Conservation (phyloP, 2,329 filamentous ascomycete species). For the Fusarium metavorans region DNA sequence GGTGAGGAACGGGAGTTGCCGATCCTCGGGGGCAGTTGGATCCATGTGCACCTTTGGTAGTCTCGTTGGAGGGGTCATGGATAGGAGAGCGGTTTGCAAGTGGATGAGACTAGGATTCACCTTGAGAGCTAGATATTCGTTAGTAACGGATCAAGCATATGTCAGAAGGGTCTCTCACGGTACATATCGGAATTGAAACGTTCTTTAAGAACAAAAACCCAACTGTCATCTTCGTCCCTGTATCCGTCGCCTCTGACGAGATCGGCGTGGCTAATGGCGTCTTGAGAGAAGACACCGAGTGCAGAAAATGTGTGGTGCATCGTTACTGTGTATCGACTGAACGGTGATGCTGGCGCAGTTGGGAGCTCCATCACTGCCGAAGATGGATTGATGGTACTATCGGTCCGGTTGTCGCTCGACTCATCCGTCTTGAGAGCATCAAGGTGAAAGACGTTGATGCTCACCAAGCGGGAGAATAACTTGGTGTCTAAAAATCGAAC, state of each 20-base stretch:
- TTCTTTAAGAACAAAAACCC: neutral
- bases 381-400: neutral
- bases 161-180: neutral
- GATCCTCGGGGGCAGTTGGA: neutral
- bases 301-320: neutral
- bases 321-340: neutral
- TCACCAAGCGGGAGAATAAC: neutral
- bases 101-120: neutral
- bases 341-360: neutral
- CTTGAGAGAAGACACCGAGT: neutral
- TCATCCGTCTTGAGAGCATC: neutral
- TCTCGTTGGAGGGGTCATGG: neutral
- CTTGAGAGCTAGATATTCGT: neutral
- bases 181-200: neutral
- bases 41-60: neutral
- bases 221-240: neutral
- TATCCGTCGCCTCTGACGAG: neutral
- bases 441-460: constrained; percentile 2
- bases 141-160: neutral
- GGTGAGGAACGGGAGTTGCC: neutral
- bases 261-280: neutral
- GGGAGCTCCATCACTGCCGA: neutral
- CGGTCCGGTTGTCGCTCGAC: neutral
- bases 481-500: neutral
- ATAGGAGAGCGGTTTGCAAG: neutral